A percentile compares a stretch with the other conserved stretches of the same genome.
Conservation (phyloP, 1,284 basidiomycete species). For the Apiotrichum montevideense region DNA sequence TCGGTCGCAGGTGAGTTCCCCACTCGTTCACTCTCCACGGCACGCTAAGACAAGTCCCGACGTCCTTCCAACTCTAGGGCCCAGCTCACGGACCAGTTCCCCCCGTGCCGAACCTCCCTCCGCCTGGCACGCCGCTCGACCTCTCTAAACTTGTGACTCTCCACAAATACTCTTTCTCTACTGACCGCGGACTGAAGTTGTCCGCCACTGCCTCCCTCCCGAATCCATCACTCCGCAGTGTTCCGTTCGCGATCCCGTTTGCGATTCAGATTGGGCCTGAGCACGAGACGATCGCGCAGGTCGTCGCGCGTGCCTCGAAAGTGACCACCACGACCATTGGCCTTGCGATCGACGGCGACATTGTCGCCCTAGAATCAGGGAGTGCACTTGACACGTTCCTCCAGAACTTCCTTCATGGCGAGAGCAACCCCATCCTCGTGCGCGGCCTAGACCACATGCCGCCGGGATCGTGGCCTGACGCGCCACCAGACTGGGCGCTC, state of each 20-base stretch:
- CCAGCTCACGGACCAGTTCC: conserved; percentile 30
- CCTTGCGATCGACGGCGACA: conserved; percentile 30
- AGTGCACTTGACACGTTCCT: conserved; percentile 33
- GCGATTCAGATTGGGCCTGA: conserved; percentile 27
- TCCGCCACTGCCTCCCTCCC: conserved; percentile 31
- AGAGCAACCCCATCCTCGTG: conserved; percentile 35
- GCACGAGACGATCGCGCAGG: conserved; percentile 31
- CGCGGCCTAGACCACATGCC: conserved; percentile 24
- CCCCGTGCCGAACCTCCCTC: conserved; percentile 35
- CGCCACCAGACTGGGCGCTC: conserved; percentile 35
- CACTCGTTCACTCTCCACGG: too few relatives aligned
- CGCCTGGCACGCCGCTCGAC: conserved; percentile 34
- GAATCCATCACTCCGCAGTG: conserved; percentile 23
- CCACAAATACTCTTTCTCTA: conserved; percentile 32
- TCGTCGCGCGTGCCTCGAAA: conserved; percentile 15
- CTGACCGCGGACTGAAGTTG: conserved; percentile 24
- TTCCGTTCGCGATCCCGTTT: conserved; percentile 41
- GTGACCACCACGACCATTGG: conserved; percentile 21
- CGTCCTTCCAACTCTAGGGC: conserved; percentile 5
- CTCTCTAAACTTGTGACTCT: conserved; percentile 37
- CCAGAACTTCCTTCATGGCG: conserved; percentile 35
- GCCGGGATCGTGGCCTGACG: not conserved
- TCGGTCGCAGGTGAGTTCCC: conserved; percentile 32
- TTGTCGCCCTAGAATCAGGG: conserved; percentile 17
- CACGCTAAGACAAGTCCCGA: conserved; percentile 9